Conservation (phyloP, 257 asterid species). For the Scutellaria baicalensis region DNA sequence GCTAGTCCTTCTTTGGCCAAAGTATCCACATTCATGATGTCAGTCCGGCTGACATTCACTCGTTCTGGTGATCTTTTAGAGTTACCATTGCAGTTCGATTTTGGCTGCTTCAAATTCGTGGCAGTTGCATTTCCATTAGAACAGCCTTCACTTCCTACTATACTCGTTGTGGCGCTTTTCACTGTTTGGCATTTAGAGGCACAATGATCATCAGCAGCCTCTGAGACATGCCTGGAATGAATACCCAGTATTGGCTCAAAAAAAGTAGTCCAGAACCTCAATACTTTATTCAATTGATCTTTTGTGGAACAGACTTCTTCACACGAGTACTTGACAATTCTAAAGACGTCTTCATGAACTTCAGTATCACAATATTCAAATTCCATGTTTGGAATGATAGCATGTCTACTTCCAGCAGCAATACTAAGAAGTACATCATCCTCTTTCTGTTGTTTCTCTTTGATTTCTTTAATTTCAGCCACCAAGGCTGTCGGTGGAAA, state of each 20-base stretch:
- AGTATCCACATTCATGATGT: constrained; percentile 36
- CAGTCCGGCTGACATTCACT: constrained; percentile 31
- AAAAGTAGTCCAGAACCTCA: constrained; percentile 84
- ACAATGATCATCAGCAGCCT: constrained; percentile 43
- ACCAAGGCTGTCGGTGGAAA: constrained; percentile 58
- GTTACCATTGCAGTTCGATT: constrained; percentile 50
- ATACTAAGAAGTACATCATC: constrained; percentile 62
- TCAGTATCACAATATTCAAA: constrained; percentile 69
- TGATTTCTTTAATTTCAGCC: constrained; percentile 80
- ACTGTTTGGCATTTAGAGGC: constrained; percentile 29
- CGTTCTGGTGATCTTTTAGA: constrained; percentile 40
- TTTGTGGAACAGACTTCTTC: constrained; percentile 92
- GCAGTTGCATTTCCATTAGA: constrained; percentile 37
- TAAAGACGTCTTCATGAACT: constrained; percentile 77
- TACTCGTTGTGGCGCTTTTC: constrained; percentile 28
- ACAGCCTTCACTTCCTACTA: constrained; percentile 59
- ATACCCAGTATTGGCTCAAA: constrained; percentile 83
- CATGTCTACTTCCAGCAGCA: constrained; percentile 82
- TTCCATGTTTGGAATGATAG: constrained; percentile 64
- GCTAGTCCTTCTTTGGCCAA: constrained; percentile 38
- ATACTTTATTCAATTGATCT: constrained; percentile 74
- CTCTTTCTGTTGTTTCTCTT: constrained; percentile 79
- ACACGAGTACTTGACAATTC: constrained; percentile 78
- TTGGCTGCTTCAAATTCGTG: constrained; percentile 43
- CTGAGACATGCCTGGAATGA: constrained; percentile 44